phyloP scores from a whole-genome alignment of 2,329 filamentous ascomycete genomes.

The Fusarium sambucinum region DNA sequence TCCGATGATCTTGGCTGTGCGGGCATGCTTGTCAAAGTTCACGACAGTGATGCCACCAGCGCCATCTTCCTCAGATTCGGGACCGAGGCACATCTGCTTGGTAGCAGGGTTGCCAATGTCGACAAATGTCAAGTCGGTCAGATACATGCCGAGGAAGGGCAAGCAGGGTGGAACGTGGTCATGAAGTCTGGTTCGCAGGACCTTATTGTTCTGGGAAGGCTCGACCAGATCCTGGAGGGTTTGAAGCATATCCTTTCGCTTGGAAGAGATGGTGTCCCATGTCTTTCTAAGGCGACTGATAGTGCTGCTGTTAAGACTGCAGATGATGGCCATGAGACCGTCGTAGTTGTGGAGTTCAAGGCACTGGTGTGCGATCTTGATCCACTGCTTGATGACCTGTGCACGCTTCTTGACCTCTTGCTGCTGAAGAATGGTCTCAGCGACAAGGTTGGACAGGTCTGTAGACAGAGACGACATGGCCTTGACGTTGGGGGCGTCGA shows the following conservation, averaged over 20 bases:
- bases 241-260: constrained; percentile 83
- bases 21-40: constrained; percentile 97
- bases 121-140: constrained; percentile 96
- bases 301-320: constrained; percentile 90
- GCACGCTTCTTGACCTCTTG: constrained; percentile 95
- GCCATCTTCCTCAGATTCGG: constrained; percentile 68
- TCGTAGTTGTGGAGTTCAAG: constrained; percentile 96
- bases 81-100: constrained; percentile 71
- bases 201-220: constrained; percentile 89
- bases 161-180: constrained; percentile 91
- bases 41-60: constrained; percentile 81
- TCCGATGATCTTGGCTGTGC: constrained; percentile 94
- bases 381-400: constrained; percentile 94
- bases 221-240: constrained; percentile 87
- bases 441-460: constrained; percentile 90
- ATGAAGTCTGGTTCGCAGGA: constrained; percentile 83
- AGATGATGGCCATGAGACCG: constrained; percentile 95
- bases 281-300: constrained; percentile 89
- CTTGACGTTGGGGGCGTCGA: constrained; percentile 87
- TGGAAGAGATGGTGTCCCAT: constrained; percentile 88
- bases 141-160: constrained; percentile 94
- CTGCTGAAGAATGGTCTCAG: constrained; percentile 88
- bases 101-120: constrained; percentile 93
- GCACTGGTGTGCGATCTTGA: constrained; percentile 90
- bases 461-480: constrained; percentile 94